phyloP scores from a whole-genome alignment of 202 grass and related monocot genomes.

The Elaeis oleifera region DNA sequence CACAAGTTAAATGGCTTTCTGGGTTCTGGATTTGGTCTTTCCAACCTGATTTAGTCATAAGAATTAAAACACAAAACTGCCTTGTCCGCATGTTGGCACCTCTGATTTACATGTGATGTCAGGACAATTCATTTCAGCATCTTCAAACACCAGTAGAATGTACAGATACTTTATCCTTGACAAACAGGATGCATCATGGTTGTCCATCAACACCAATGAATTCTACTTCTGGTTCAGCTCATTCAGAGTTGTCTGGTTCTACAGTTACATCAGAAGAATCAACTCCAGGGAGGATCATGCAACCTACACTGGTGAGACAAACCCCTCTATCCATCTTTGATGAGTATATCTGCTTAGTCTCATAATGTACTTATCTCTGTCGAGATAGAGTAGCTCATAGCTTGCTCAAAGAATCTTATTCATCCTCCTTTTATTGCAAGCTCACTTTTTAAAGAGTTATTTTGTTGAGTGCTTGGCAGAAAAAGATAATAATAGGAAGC shows the following conservation, averaged over 20 bases:
- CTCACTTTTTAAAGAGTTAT: too few species aligned
- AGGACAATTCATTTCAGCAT: constrained; percentile 51
- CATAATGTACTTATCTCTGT: too few species aligned
- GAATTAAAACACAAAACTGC: too few species aligned
- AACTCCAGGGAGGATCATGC: constrained; percentile 38
- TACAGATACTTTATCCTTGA: constrained; percentile 28
- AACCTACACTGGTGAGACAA: constrained; percentile 18
- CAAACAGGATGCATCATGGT: constrained; percentile 31
- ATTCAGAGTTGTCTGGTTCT: constrained; percentile 50
- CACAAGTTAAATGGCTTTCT: too few species aligned
- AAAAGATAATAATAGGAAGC: too few species aligned
- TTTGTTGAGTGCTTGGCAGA: too few species aligned
- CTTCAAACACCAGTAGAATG: constrained; percentile 26
- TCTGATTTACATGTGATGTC: not conserved
- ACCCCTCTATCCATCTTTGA: not conserved
- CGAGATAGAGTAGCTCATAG: too few species aligned
- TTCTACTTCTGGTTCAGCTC: constrained; percentile 46
- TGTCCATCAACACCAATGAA: constrained; percentile 43
- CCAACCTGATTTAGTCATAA: too few species aligned
- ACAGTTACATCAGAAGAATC: constrained; percentile 50
- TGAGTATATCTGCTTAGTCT: not conserved
- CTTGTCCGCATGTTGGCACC: too few species aligned
- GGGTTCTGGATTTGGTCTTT: too few species aligned
- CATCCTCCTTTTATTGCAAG: too few species aligned
- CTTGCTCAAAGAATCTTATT: too few species aligned